phyloP scores from a whole-genome alignment of 208 protist genomes.

The Vickermania spadyakhi region DNA sequence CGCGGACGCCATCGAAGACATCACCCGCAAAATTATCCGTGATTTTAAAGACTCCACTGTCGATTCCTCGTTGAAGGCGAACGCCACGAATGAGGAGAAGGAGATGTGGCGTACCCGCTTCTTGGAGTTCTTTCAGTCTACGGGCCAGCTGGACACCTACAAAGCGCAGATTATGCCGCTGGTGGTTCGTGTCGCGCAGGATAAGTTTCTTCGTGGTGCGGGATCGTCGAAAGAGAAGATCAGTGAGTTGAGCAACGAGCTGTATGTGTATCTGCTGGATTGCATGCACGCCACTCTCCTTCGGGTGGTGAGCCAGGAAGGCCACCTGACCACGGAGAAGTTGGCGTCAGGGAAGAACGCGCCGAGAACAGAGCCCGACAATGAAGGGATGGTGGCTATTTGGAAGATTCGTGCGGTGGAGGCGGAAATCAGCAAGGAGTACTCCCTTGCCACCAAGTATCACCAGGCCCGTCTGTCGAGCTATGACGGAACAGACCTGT shows the following conservation, averaged over 20 bases:
- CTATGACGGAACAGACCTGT: neutral
- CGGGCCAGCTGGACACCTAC: slow-evolving; percentile 62
- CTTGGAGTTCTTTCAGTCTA: slow-evolving; percentile 54
- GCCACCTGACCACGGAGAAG: neutral
- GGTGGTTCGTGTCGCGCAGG: slow-evolving; percentile 49
- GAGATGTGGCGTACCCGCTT: slow-evolving; percentile 29
- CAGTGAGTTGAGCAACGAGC: slow-evolving; percentile 60
- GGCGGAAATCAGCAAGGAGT: slow-evolving; percentile 63
- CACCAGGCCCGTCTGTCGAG: slow-evolving; percentile 72
- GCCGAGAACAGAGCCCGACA: neutral
- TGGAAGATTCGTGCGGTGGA: slow-evolving; percentile 73
- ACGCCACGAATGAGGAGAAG: slow-evolving; percentile 7
- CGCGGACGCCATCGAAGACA: slow-evolving; percentile 13
- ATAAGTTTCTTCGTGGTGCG: slow-evolving; percentile 33
- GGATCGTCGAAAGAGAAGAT: slow-evolving; percentile 25
- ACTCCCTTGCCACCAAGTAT: slow-evolving; percentile 41
- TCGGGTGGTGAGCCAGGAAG: slow-evolving; percentile 9
- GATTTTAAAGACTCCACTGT: slow-evolving; percentile 10
- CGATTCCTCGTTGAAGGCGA: neutral
- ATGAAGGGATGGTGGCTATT: slow-evolving; percentile 2
- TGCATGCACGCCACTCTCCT: slow-evolving; percentile 64
- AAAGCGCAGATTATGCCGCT: slow-evolving; percentile 62
- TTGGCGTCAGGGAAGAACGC: neutral
- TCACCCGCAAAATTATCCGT: slow-evolving; percentile 15
- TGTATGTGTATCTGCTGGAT: slow-evolving; percentile 86